These are phyloP conservation scores for Phragmites australis DNA, from an alignment of 176 grass and related monocot genomes.

Conservation along the genomic window DNA sequence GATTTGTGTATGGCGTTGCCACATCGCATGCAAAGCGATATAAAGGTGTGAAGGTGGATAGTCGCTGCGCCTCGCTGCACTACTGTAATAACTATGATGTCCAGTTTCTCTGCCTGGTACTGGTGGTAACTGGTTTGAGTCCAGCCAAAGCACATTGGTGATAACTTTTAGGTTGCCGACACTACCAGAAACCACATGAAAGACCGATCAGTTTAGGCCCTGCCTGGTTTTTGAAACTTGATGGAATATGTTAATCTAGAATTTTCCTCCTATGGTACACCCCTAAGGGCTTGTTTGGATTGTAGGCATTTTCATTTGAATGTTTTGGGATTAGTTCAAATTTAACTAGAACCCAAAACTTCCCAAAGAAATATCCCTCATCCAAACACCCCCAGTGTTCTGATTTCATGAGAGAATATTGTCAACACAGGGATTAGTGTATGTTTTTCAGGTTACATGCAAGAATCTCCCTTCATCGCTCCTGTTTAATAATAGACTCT, in stretches of 20 bases:
- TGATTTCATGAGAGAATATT: not conserved
- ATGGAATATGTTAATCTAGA: not conserved
- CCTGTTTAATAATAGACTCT: not conserved
- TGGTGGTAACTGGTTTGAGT: not conserved
- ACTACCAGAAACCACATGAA: not conserved
- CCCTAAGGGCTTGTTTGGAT: not conserved
- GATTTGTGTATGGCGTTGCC: too few species aligned
- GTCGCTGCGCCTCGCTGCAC: too few species aligned
- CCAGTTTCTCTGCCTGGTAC: not conserved
- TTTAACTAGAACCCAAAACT: not conserved
- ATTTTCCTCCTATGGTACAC: not conserved
- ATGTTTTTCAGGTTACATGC: not conserved
- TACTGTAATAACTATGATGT: too few species aligned
- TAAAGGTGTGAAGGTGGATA: too few species aligned
- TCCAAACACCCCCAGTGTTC: not conserved
- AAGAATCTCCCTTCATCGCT: not conserved
- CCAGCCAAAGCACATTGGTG: not conserved
- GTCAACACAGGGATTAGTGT: not conserved
- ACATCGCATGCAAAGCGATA: too few species aligned
- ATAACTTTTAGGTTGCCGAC: not conserved
- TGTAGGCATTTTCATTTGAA: not conserved
- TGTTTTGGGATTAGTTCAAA: not conserved
- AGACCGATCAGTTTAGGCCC: not conserved
- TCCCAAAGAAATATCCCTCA: not conserved
- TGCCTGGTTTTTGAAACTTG: constrained; percentile 7